Percentiles rank a stretch among this genome's conserved stretches.
phyloP scores from a whole-genome alignment of 129 eudicot species.

The Flaveria trinervia region DNA sequence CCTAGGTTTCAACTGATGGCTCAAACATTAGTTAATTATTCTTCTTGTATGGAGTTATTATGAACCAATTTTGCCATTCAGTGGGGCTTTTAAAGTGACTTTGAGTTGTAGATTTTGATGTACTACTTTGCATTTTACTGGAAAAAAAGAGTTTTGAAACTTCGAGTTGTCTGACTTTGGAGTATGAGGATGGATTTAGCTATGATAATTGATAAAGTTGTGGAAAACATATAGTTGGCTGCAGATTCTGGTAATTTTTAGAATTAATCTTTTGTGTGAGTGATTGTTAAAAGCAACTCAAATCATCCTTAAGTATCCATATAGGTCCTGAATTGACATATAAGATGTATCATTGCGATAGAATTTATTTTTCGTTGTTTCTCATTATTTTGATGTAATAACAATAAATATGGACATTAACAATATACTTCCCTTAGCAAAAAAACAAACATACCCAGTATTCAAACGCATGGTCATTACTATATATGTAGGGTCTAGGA shows the following conservation, averaged over 20 bases:
- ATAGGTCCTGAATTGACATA: not conserved
- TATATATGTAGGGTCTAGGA: too few relatives aligned
- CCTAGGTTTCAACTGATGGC: not conserved
- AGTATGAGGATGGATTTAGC: slow-evolving; percentile 13
- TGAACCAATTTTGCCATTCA: not conserved
- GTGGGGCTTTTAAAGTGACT: slow-evolving; percentile 1
- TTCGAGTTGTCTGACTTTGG: not conserved
- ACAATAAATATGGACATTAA: slow-evolving; percentile 7
- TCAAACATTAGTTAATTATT: not conserved
- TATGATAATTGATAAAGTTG: slow-evolving; percentile 7
- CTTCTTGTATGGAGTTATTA: not conserved
- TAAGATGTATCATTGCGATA: not conserved
- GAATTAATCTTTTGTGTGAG: not conserved
- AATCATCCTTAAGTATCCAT: not conserved
- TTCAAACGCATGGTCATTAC: too few relatives aligned
- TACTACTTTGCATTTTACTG: not conserved
- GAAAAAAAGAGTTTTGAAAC: not conserved
- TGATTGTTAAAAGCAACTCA: not conserved
- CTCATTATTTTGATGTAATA: slow-evolving; percentile 5
- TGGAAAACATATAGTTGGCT: slow-evolving; percentile 1
- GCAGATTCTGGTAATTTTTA: not conserved
- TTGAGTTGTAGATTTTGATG: not conserved
- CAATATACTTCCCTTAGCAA: not conserved
- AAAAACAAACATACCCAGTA: too few relatives aligned
- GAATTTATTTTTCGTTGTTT: not conserved